Evolutionary conservation across 1,284 basidiomycete species (phyloP).

Genomic region (Volvariella volvacea): DNA sequence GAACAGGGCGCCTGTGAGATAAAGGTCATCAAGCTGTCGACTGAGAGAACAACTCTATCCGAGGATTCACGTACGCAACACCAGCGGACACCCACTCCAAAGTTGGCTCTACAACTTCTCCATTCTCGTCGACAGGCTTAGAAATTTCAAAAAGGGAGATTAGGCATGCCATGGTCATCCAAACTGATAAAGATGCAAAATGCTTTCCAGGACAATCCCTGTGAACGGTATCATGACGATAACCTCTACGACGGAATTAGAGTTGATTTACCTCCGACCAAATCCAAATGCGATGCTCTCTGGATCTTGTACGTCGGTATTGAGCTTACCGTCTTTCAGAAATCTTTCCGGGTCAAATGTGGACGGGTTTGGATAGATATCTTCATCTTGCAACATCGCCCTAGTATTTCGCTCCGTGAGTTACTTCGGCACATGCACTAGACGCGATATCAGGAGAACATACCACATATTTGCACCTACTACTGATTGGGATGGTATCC

Average conservation of each 20-base stretch:
- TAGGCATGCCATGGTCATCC: constrained; percentile 30
- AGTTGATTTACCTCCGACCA: constrained; percentile 20
- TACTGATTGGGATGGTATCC: constrained; percentile 21
- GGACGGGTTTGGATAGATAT: constrained; percentile 27
- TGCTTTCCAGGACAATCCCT: constrained; percentile 26
- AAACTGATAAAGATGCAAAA: constrained; percentile 26
- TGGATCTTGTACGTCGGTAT: constrained; percentile 21
- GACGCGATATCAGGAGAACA: background rate
- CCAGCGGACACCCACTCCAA: constrained; percentile 16
- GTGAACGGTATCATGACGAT: background rate
- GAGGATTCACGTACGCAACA: constrained; percentile 11
- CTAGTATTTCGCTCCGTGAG: constrained; percentile 8
- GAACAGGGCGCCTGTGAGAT: too few relatives aligned
- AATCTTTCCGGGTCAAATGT: constrained; percentile 31
- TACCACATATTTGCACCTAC: constrained; percentile 21
- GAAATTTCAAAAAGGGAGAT: constrained; percentile 28
- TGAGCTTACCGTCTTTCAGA: constrained; percentile 23
- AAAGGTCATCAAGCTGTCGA: too few relatives aligned
- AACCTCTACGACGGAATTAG: too few relatives aligned
- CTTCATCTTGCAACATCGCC: constrained; percentile 32
- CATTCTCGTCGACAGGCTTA: constrained; percentile 20
- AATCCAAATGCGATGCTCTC: constrained; percentile 21
- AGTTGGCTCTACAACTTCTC: constrained; percentile 20
- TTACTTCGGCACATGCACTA: background rate
- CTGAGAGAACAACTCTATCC: too few relatives aligned